Evolutionary conservation across 148 eudicot species (phyloP).

Genomic region (Silene uniflora): DNA sequence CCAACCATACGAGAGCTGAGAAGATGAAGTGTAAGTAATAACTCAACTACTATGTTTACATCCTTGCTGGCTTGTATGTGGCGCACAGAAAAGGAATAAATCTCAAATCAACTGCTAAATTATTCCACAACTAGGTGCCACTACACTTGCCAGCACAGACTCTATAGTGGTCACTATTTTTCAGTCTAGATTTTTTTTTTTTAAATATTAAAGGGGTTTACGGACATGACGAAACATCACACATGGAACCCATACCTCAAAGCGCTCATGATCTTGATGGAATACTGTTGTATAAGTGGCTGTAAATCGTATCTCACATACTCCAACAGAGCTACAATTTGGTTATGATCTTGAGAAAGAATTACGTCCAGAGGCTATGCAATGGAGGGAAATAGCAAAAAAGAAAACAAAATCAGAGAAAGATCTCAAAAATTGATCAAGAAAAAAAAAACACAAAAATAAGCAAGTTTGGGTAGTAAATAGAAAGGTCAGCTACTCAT

Average conservation of each 20-base stretch:
- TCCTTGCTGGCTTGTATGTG: neutral
- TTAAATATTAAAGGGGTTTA: neutral
- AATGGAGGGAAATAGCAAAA: neutral
- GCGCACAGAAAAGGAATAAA: neutral
- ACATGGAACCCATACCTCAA: constrained; percentile 50
- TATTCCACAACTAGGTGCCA: neutral
- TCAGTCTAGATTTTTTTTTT: neutral
- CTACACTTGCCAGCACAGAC: too few species aligned
- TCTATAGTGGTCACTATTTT: neutral
- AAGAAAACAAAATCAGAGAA: neutral
- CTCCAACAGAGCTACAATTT: constrained; percentile 78
- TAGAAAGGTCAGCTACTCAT: neutral
- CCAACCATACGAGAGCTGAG: constrained; percentile 87
- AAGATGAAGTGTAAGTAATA: neutral
- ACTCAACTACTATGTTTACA: neutral
- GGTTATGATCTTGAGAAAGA: constrained; percentile 93
- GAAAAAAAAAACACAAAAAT: neutral
- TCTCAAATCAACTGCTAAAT: neutral
- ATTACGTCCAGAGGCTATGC: constrained; percentile 83
- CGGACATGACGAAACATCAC: constrained; percentile 2
- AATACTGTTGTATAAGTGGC: constrained; percentile 76
- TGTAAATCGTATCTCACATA: constrained; percentile 92
- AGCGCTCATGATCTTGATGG: constrained; percentile 80
- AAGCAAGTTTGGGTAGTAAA: neutral
- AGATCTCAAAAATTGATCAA: neutral